Evolutionary conservation across 257 asterid species (phyloP).

Genomic region (Solanum clarkiae): DNA sequence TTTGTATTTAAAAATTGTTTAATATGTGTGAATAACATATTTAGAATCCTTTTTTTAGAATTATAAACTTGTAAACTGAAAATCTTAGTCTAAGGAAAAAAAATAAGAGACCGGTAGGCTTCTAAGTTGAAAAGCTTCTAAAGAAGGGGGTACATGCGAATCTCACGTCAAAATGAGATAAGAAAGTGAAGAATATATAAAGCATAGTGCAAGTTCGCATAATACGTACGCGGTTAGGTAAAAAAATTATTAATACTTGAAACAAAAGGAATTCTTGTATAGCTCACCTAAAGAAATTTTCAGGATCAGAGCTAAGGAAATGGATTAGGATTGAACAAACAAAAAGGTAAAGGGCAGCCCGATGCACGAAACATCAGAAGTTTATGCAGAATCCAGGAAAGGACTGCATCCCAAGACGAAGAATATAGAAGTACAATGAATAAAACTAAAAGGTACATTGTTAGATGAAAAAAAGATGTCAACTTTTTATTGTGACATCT

Average conservation of each 20-base stretch:
- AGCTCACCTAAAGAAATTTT: not conserved
- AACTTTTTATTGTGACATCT: conserved; percentile 14
- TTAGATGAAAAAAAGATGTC: not conserved
- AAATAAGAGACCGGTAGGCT: not conserved
- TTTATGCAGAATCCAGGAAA: not conserved
- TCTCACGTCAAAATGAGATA: not conserved
- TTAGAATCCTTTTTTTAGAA: not conserved
- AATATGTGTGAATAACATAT: not conserved
- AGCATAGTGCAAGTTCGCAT: not conserved
- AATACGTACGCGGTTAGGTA: no score
- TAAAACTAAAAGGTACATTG: not conserved
- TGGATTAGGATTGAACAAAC: not conserved
- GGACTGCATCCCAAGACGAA: not conserved
- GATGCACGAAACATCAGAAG: not conserved
- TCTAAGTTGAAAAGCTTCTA: not conserved
- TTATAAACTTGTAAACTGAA: not conserved
- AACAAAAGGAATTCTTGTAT: not conserved
- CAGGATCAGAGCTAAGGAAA: not conserved
- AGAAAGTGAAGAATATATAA: not conserved
- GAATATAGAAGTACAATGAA: not conserved
- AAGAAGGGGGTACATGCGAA: not conserved
- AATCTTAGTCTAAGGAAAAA: not conserved
- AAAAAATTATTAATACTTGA: not conserved
- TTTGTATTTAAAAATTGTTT: not conserved
- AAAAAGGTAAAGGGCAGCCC: not conserved